Percentiles rank a stretch among this genome's conserved stretches.
Conservation (phyloP, 2,329 filamentous ascomycete species). For the Setomelanomma holmii region DNA sequence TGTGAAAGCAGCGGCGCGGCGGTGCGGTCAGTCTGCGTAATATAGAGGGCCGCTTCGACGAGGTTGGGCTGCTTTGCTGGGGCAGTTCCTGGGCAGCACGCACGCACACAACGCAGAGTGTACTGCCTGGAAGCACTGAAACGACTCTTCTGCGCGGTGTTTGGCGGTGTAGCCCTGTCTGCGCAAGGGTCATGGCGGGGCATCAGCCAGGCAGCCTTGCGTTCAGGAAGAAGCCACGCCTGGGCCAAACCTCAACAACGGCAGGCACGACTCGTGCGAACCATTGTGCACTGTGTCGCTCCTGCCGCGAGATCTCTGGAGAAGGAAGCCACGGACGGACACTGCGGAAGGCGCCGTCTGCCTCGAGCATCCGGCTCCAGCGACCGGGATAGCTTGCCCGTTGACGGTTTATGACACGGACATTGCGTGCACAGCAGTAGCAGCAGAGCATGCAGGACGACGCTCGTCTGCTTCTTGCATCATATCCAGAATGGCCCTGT, state of each 20-base stretch:
- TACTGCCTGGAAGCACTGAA: slow-evolving; percentile 23
- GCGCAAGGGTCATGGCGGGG: slow-evolving; percentile 13
- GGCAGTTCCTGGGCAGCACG: slow-evolving; percentile 19
- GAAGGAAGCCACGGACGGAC: neutral
- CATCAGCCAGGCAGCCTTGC: slow-evolving; percentile 9
- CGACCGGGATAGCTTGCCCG: slow-evolving; percentile 18
- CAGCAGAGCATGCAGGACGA: slow-evolving; percentile 6
- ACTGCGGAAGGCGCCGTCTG: neutral
- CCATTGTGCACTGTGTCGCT: neutral
- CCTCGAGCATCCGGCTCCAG: slow-evolving; percentile 20
- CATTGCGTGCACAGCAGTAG: slow-evolving; percentile 17
- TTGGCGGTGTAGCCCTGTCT: slow-evolving; percentile 21
- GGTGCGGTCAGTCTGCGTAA: slow-evolving; percentile 21
- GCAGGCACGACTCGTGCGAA: neutral
- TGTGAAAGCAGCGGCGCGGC: slow-evolving; percentile 15
- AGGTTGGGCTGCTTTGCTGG: slow-evolving; percentile 23
- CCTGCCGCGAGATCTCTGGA: neutral
- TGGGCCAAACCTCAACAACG: neutral
- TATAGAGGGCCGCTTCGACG: slow-evolving; percentile 15
- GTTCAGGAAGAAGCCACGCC: neutral
- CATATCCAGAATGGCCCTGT: neutral
- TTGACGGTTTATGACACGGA: slow-evolving; percentile 12
- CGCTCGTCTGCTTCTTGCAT: slow-evolving; percentile 14
- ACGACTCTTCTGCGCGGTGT: slow-evolving; percentile 16
- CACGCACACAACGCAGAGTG: slow-evolving; percentile 8